These are phyloP conservation scores for Nigrograna mackinnonii DNA, from an alignment of 2,329 filamentous ascomycete species.

Conservation along the genomic window DNA sequence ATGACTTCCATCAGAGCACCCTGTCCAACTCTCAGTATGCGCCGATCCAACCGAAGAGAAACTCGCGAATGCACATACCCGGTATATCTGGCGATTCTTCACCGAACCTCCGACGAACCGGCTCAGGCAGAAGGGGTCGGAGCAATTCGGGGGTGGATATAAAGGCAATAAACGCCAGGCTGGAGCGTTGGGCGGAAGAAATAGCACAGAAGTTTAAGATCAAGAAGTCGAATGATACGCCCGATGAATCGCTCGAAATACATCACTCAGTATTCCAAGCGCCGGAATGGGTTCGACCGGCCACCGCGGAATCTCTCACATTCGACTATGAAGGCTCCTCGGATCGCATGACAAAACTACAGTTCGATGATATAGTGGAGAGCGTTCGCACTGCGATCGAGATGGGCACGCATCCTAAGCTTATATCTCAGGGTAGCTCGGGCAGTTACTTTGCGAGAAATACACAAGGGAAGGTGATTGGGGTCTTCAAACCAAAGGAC, in stretches of 20 bases:
- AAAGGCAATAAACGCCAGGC: conserved; percentile 93
- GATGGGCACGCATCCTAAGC: conserved; percentile 86
- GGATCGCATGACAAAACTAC: conserved; percentile 71
- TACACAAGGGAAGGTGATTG: conserved; percentile 88
- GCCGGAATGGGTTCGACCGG: conserved; percentile 82
- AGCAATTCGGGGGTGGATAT: conserved; percentile 93
- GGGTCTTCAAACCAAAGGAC: conserved; percentile 98
- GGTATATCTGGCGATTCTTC: conserved; percentile 35
- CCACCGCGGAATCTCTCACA: conserved; percentile 74
- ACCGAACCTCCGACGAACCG: conserved; percentile 28
- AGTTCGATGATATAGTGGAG: conserved; percentile 88
- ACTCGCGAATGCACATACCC: conserved; percentile 48
- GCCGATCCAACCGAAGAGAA: conserved; percentile 50
- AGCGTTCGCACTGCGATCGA: conserved; percentile 90
- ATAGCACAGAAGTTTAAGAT: conserved; percentile 98
- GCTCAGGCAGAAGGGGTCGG: conserved; percentile 53
- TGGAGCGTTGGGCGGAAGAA: conserved; percentile 97
- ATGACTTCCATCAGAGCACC: conserved; percentile 40
- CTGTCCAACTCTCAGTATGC: conserved; percentile 48
- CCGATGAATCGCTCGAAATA: conserved; percentile 87
- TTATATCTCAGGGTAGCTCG: conserved; percentile 97
- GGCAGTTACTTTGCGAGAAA: conserved; percentile 98
- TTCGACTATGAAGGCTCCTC: conserved; percentile 57
- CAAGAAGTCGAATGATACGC: conserved; percentile 71
- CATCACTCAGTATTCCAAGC: conserved; percentile 97